phyloP scores from a whole-genome alignment of 257 asterid species.

The Solanum tarijense region DNA sequence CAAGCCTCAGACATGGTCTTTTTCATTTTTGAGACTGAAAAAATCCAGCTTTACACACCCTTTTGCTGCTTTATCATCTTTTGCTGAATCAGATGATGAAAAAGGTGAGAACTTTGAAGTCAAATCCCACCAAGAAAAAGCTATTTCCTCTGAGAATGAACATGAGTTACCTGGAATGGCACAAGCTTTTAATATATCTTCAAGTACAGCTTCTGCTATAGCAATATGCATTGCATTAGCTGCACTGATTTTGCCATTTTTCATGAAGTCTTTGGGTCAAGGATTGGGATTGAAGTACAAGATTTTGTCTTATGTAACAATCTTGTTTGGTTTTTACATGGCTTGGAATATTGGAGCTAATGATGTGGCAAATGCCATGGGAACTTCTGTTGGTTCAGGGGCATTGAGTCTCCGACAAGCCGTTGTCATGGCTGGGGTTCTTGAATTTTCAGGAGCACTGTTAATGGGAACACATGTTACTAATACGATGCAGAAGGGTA shows the following conservation, averaged over 20 bases:
- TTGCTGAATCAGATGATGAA: conserved; percentile 40
- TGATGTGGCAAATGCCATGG: conserved; percentile 98
- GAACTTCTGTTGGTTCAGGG: conserved; percentile 96
- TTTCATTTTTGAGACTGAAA: conserved; percentile 15
- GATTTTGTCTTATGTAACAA: conserved; percentile 51
- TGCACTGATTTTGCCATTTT: conserved; percentile 58
- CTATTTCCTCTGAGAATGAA: conserved; percentile 2
- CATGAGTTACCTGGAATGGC: conserved; percentile 64
- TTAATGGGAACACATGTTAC: conserved; percentile 92
- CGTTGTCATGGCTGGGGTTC: conserved; percentile 68
- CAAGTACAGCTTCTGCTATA: conserved; percentile 67
- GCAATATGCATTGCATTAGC: conserved; percentile 65
- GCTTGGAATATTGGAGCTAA: conserved; percentile 98
- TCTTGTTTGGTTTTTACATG: conserved; percentile 86
- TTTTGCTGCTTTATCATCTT: conserved; percentile 57
- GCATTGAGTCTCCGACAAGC: conserved; percentile 81
- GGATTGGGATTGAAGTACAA: conserved; percentile 45
- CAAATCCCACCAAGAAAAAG: conserved; percentile 9
- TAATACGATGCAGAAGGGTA: conserved; percentile 97
- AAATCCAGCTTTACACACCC: conserved; percentile 19
- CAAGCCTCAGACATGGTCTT: conserved; percentile 23
- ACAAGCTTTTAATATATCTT: conserved; percentile 59
- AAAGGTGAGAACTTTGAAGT: conserved; percentile 7
- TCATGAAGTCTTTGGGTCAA: conserved; percentile 60
- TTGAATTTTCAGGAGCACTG: conserved; percentile 86